Evolutionary conservation across 2,329 filamentous ascomycete species (phyloP).

Genomic region (Knufia fluminis): DNA sequence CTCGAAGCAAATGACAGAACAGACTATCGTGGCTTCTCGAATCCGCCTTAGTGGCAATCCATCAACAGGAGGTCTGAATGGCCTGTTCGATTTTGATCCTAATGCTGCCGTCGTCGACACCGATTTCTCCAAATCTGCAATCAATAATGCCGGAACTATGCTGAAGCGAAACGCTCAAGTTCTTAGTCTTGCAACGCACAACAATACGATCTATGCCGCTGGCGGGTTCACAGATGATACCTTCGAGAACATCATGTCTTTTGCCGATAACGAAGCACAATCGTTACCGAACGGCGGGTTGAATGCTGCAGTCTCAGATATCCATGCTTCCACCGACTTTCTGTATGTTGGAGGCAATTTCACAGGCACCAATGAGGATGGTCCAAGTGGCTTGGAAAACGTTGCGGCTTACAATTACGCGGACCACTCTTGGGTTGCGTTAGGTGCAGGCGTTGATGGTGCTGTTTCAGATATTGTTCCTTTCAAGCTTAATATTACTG

Average conservation of each 20-base stretch:
- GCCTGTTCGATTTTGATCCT: slow-evolving; percentile 81
- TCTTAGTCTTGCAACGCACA: slow-evolving; percentile 55
- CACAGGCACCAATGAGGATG: slow-evolving; percentile 53
- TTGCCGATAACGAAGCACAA: slow-evolving; percentile 55
- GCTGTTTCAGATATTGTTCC: slow-evolving; percentile 65
- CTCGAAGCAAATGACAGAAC: slow-evolving; percentile 49
- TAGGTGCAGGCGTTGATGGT: slow-evolving; percentile 82
- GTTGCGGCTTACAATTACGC: slow-evolving; percentile 66
- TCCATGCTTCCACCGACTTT: slow-evolving; percentile 56
- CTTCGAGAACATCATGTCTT: slow-evolving; percentile 66
- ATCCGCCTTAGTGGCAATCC: slow-evolving; percentile 58
- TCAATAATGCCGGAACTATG: slow-evolving; percentile 65
- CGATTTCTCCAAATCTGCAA: slow-evolving; percentile 61
- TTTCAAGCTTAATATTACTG: slow-evolving; percentile 68
- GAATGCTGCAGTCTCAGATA: slow-evolving; percentile 64
- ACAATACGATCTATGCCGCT: slow-evolving; percentile 62
- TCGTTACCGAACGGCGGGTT: slow-evolving; percentile 62
- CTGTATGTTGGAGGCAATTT: slow-evolving; percentile 84
- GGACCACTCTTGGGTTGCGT: slow-evolving; percentile 61
- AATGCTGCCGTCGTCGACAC: slow-evolving; percentile 44
- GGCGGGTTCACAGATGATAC: slow-evolving; percentile 69
- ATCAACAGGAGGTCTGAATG: slow-evolving; percentile 73
- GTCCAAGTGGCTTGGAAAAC: slow-evolving; percentile 51
- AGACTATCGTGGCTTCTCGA: slow-evolving; percentile 78
- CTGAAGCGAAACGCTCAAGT: slow-evolving; percentile 61